These are phyloP conservation scores for Mimosa bimucronata DNA, from an alignment of 306 rosid genomes.

Conservation along the genomic window DNA sequence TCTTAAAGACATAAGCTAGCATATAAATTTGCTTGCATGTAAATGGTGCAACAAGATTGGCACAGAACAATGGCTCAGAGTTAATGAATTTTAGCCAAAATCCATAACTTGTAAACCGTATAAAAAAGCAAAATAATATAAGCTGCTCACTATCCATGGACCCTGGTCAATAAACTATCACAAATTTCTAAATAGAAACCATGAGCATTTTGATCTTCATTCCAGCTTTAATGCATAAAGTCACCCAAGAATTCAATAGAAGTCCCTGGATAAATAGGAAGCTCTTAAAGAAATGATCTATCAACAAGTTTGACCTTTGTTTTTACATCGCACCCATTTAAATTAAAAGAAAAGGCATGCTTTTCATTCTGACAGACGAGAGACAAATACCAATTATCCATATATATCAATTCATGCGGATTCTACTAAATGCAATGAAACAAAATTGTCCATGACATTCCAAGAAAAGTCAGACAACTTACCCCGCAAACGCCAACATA, in stretches of 20 bases:
- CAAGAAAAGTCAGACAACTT: background rate
- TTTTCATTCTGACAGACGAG: background rate
- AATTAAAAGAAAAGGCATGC: background rate
- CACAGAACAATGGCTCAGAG: background rate
- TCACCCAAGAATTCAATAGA: background rate
- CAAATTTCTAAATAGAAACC: background rate
- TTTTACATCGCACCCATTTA: background rate
- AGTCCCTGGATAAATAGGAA: background rate
- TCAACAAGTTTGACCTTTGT: background rate
- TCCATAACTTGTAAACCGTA: background rate
- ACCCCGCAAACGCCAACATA: conserved; percentile 17
- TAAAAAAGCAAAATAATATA: background rate
- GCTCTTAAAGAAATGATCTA: background rate
- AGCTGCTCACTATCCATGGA: background rate
- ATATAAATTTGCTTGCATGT: background rate
- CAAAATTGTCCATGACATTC: background rate
- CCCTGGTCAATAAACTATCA: conserved; percentile 1
- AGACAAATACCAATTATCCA: background rate
- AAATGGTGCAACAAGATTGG: background rate
- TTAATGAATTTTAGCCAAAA: background rate
- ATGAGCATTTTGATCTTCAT: background rate
- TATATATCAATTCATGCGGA: background rate
- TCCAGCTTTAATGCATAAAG: conserved; percentile 11
- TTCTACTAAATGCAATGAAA: background rate
- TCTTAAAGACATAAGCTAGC: background rate